Evolutionary conservation across 1,139 yeast species (phyloP), one percentile per base, ranked within the genome.

Genomic region (Scheffersomyces titani): DNA sequence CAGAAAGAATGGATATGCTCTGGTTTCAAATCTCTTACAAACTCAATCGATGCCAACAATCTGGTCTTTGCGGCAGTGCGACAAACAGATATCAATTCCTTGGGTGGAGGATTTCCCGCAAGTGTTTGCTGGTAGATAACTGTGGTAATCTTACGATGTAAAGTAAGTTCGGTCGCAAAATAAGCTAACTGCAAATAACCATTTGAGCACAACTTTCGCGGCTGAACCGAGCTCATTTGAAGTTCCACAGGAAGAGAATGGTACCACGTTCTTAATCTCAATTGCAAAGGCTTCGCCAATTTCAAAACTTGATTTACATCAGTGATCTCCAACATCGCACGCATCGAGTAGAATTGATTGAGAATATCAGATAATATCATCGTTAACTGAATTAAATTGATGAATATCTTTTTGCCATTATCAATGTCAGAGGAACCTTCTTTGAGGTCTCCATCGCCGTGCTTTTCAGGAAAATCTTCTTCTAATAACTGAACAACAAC

Each of bases 1-100:
- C 97, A 92, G 71, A 91, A 92, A 9, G 96, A 85, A 67, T 87
- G 92, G 54, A 90, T 83, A 67, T 92, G 97, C 62, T 91, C 97
- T 2, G 89, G 89, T 63, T 87, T 87, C 65, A 92, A 79, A 58
- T 85, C 88, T 56, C 88, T 75, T 11, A 91, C 88, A 72, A 92
- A 90, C 55, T 90, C 96, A 59, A 91, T 84, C 0, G 97, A 89
- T 0, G 97, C 97, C 19, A 85, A 72, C 18, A 92, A 75, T 63
- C 98, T 77, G 1, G 96, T 89, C 59, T 82, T 85, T 1, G 97
- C 97, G 0, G 97, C 97, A 30, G 88, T 80, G 51, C 97, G 81
- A 69, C 97, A 91, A 1, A 92, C 93, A 50, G 77, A 77, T 3
- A 87, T 78, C 55, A 79, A 66, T 54, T 92, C 82, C 55, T 84